These are phyloP conservation scores for Euphrasia confusa DNA, from an alignment of 257 asterid genomes.

Conservation along the genomic window DNA sequence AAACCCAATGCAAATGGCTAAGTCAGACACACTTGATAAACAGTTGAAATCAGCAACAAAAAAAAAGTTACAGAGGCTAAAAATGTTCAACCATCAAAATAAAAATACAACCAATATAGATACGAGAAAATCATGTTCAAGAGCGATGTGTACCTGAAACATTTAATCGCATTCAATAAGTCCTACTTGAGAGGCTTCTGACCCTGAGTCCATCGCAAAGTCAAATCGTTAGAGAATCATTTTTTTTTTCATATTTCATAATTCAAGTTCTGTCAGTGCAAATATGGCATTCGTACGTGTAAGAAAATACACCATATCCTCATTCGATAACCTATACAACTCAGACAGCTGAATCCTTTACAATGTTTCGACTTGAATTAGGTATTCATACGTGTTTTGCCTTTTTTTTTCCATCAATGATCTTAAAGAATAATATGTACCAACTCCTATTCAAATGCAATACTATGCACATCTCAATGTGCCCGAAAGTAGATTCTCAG, in stretches of 20 bases:
- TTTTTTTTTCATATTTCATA: constrained; percentile 6
- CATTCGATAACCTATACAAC: constrained; percentile 3
- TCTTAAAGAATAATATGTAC: not conserved
- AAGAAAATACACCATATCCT: constrained; percentile 6
- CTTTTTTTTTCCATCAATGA: not conserved
- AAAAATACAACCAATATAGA: not conserved
- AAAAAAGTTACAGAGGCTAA: not conserved
- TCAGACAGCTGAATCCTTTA: not conserved
- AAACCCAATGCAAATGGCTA: not conserved
- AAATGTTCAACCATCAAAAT: not conserved
- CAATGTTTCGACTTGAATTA: not conserved
- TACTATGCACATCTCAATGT: not conserved
- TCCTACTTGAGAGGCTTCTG: constrained; percentile 56
- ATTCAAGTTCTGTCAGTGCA: not conserved
- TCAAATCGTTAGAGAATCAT: constrained; percentile 6
- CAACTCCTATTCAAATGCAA: not conserved
- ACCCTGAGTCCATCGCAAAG: constrained; percentile 33
- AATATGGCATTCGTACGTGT: constrained; percentile 5
- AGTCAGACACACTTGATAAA: not conserved
- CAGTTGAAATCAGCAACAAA: not conserved
- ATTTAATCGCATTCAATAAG: constrained; percentile 11
- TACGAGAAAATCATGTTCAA: not conserved
- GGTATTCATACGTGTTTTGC: not conserved
- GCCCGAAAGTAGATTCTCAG: too few relatives aligned
- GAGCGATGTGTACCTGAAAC: constrained; percentile 33